Evolutionary conservation across 192 early-diverging fungal species (phyloP), one percentile per base, ranked within the genome.

Genomic region (Coemansia sp.): DNA sequence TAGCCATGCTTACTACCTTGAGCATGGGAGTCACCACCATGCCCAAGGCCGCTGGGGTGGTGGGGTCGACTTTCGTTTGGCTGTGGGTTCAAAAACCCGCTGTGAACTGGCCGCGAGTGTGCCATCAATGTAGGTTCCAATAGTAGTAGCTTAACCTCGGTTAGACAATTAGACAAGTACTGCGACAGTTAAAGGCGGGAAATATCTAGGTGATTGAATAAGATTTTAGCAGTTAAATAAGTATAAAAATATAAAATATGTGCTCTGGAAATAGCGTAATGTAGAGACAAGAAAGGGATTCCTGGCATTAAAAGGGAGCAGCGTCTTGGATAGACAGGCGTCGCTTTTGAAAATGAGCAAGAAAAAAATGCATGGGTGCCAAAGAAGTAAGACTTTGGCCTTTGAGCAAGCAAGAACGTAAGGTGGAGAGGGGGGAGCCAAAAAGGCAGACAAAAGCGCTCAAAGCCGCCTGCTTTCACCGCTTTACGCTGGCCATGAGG

Each of bases 91-190:
- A 56, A 29, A 56, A 56, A 56, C 30, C 53, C 53, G 15, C 53
- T 56, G 29, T 56, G 53, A 56, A 56, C 53, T 34, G 53, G 53
- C 53, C 53, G 53, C 53, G 53, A 30, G 53, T 56, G 53, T 56
- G 53, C 53, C 53, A 56, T 56, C 15, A 56, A 56, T 56, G 11
- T 0, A 29, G 9, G 50, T 29, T 4, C 24, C 3, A 27, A 9
- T 49, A 10, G 50, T 52, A 52, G 50, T 29, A 29, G 45, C 45
- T 47, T 47, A 5, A n/a, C n/a, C 8, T 47, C 20, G 45, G 18
- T 7, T 8, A 20, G 18, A 47, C 45, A 47, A 47, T 47, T 47
- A 9, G n/a, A 29, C 50, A 24, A 52, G 50, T 52, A 52, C 20
- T 52, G 50, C 50, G 24, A 52, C 3, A 27, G 50, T 27, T 27